A percentile compares a stretch with the other conserved stretches of the same genome.
phyloP scores from a whole-genome alignment of 2,329 filamentous ascomycete genomes.

The Colletotrichum sp. region DNA sequence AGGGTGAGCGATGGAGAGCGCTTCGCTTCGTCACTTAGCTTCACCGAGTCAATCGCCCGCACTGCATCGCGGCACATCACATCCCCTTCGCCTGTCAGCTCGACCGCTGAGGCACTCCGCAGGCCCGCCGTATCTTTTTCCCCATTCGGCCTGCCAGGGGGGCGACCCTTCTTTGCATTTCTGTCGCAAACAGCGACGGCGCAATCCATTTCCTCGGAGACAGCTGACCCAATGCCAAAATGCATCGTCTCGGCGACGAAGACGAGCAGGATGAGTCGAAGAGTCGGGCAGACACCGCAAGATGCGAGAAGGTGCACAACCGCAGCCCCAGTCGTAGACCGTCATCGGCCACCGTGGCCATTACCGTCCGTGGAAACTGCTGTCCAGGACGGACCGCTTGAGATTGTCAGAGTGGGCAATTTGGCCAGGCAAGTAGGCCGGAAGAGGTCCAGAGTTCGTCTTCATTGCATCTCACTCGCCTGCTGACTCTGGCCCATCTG shows the following conservation, averaged over 20 bases:
- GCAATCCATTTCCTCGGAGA: neutral
- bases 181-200: neutral
- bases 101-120: neutral
- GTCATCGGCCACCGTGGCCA: neutral
- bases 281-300: neutral
- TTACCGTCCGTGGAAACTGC: neutral
- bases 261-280: neutral
- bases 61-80: neutral
- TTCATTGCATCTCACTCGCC: neutral
- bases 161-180: neutral
- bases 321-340: neutral
- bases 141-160: neutral
- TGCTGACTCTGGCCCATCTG: neutral
- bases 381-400: neutral
- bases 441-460: neutral
- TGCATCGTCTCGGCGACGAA: neutral
- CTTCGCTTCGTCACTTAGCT: neutral
- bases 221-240: neutral
- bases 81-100: neutral
- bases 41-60: slow-evolving; percentile 1
- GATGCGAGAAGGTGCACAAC: neutral
- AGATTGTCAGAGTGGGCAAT: neutral
- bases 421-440: neutral
- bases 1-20: neutral
- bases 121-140: neutral